Percentiles rank a stretch among this genome's conserved stretches.
Evolutionary conservation across 176 grass and related monocot species (phyloP).

Genomic region (Luzula sylvatica): DNA sequence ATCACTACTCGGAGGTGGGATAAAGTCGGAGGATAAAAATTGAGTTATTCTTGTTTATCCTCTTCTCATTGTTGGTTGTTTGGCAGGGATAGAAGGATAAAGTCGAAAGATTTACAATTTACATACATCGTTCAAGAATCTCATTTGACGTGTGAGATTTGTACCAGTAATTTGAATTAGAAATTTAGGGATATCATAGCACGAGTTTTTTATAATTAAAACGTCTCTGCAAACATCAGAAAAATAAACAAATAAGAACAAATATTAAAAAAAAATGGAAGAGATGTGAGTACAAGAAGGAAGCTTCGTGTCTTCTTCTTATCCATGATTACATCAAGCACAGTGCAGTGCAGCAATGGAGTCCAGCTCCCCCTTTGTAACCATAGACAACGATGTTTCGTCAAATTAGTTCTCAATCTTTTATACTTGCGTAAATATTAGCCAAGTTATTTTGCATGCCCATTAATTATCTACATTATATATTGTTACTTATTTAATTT

Average conservation of each 20-base stretch:
- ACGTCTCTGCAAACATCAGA: background rate
- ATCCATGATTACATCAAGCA: background rate
- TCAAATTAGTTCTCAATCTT: background rate
- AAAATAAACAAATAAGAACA: no score
- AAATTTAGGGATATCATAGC: background rate
- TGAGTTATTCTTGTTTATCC: no score
- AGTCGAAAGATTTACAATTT: no score
- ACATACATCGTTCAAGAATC: no score
- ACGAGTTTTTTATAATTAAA: background rate
- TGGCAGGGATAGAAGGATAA: no score
- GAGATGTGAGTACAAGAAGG: background rate
- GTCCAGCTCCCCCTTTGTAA: constrained; percentile 35
- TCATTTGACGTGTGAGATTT: background rate
- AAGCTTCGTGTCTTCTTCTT: constrained; percentile 42
- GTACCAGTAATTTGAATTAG: background rate
- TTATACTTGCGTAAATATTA: no score
- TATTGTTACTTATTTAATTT: constrained; percentile 16
- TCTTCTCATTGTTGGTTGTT: no score
- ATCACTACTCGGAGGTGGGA: no score
- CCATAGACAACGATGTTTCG: constrained; percentile 19
- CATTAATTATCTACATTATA: no score
- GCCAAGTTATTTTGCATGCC: constrained; percentile 11
- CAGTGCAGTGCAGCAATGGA: constrained; percentile 14
- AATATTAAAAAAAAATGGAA: constrained; percentile 14
- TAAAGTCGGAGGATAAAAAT: no score